A percentile compares a stretch with the other conserved stretches of the same genome.
These are phyloP conservation scores for Penicillium brevicompactum DNA, from an alignment of 2,329 filamentous ascomycete genomes.

Conservation along the genomic window DNA sequence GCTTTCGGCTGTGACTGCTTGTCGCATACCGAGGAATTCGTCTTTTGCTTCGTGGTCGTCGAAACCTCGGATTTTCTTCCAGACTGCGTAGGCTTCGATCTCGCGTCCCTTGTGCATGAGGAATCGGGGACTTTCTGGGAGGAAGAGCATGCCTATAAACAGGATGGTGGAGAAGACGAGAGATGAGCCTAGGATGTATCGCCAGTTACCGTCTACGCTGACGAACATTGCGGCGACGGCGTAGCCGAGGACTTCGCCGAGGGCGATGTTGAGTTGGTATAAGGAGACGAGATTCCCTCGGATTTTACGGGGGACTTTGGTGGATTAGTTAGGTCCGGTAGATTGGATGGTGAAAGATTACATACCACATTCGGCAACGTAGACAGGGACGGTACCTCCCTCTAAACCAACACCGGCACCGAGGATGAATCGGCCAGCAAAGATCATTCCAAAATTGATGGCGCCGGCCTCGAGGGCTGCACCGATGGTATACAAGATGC, in stretches of 20 bases:
- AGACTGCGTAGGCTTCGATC: conserved; percentile 66
- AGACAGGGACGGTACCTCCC: conserved; percentile 73
- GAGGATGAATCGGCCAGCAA: conserved; percentile 67
- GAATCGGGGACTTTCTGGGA: conserved; percentile 70
- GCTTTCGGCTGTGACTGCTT: conserved; percentile 61
- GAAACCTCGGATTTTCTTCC: conserved; percentile 71
- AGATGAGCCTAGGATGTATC: conserved; percentile 72
- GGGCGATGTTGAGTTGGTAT: conserved; percentile 75
- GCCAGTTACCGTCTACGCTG: conserved; percentile 69
- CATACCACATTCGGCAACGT: conserved; percentile 64
- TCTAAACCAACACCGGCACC: conserved; percentile 72
- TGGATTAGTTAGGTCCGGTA: background rate
- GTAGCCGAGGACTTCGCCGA: conserved; percentile 74
- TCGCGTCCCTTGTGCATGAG: conserved; percentile 67
- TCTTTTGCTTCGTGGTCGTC: conserved; percentile 60
- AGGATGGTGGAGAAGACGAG: conserved; percentile 69
- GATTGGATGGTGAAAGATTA: background rate
- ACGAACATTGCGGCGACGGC: conserved; percentile 73
- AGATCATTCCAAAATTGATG: conserved; percentile 71
- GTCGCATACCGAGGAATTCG: conserved; percentile 73
- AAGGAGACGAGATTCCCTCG: conserved; percentile 73
- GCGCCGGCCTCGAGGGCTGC: conserved; percentile 68
- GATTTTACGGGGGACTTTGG: conserved; percentile 61
- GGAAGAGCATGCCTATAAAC: conserved; percentile 64
- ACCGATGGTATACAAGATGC: conserved; percentile 70